A percentile compares a stretch with the other conserved stretches of the same genome.
phyloP scores from a whole-genome alignment of 805 yeast species.

The Sugiyamaella floridensis region DNA sequence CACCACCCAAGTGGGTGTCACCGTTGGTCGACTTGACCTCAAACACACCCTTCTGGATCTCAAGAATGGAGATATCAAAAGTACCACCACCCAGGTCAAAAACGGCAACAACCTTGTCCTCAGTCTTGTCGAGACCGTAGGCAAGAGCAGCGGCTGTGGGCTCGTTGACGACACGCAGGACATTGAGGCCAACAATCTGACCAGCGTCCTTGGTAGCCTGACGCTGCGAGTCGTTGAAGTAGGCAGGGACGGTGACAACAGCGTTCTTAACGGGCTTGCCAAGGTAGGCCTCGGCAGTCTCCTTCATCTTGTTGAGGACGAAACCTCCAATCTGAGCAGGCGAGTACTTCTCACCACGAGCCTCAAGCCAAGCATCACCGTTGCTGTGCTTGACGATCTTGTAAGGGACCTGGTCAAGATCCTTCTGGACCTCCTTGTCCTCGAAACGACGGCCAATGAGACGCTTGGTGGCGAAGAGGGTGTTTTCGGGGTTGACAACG shows the following conservation, averaged over 20 bases:
- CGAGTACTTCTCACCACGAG: constrained; percentile 79
- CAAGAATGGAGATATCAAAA: constrained; percentile 91
- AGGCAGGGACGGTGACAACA: constrained; percentile 94
- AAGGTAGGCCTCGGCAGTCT: constrained; percentile 83
- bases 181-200: constrained; percentile 91
- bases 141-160: constrained; percentile 99
- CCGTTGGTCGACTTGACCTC: constrained; percentile 98
- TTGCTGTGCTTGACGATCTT: constrained; percentile 81
- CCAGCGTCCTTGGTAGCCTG: constrained; percentile 99
- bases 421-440: constrained; percentile 87
- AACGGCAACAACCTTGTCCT: constrained; percentile 83
- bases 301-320: constrained; percentile 90
- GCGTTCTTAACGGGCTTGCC: constrained; percentile 84
- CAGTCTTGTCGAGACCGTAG: constrained; percentile 79
- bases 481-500: constrained; percentile 88
- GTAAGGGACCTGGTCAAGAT: constrained; percentile 81
- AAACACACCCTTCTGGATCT: constrained; percentile 95
- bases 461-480: constrained; percentile 91
- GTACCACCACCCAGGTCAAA: constrained; percentile 99
- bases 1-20: constrained; percentile 92
- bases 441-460: constrained; percentile 88
- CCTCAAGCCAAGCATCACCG: constrained; percentile 96
- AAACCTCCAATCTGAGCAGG: constrained; percentile 96
- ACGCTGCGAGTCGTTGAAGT: constrained; percentile 96
- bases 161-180: constrained; percentile 90